phyloP scores from a whole-genome alignment of 2,329 filamentous ascomycete genomes.

The Berkeleyomyces rouxiae region DNA sequence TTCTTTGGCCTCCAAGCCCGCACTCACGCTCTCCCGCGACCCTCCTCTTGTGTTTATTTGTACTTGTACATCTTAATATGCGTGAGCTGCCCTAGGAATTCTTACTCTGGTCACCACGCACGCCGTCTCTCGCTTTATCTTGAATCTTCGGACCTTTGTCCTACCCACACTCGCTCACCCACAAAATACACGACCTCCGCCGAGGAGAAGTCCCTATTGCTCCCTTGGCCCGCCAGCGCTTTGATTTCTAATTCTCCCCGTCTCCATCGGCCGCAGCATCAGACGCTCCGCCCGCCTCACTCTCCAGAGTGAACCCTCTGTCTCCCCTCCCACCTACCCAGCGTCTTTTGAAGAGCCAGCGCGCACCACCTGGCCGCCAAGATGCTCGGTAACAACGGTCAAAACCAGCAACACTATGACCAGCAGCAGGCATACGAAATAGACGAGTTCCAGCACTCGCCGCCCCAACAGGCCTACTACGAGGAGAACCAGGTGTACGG shows the following conservation, averaged over 20 bases:
- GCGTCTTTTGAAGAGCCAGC: background rate
- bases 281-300: too few relatives aligned
- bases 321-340: background rate
- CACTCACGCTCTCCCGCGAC: background rate
- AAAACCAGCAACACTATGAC: constrained; percentile 18
- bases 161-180: background rate
- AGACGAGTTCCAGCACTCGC: constrained; percentile 14
- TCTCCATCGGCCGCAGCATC: too few relatives aligned
- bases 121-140: constrained; percentile 1
- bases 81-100: background rate
- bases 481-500: constrained; percentile 18
- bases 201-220: background rate
- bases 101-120: background rate
- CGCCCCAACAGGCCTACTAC: constrained; percentile 17
- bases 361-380: constrained; percentile 16
- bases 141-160: background rate
- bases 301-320: background rate
- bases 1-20: background rate
- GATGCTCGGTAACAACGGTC: constrained; percentile 23
- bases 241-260: background rate
- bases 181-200: background rate
- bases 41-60: background rate
- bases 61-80: constrained; percentile 1
- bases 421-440: constrained; percentile 16
- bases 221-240: background rate